Percentiles rank a stretch among this genome's conserved stretches.
Evolutionary conservation across 345 rosid genomes (phyloP).

Genomic region (Physaria fendleri): DNA sequence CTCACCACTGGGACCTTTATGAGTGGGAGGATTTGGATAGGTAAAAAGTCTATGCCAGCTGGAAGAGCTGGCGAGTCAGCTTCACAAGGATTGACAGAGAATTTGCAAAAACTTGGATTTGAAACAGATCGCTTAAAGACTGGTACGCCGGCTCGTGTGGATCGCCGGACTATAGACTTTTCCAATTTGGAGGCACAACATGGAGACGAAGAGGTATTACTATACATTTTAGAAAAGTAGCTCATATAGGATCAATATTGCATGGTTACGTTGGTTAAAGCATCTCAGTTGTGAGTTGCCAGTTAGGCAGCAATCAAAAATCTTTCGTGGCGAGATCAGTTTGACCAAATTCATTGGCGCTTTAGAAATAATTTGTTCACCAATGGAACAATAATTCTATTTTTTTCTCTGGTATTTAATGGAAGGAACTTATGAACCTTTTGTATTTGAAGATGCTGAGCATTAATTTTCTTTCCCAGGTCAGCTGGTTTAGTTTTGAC

Average conservation of each 20-base stretch:
- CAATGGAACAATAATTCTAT: neutral
- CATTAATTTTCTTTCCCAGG: conserved; percentile 39
- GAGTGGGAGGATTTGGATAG: conserved; percentile 99
- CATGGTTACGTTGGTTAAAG: neutral
- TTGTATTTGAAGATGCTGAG: conserved; percentile 18
- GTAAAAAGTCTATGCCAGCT: conserved; percentile 87
- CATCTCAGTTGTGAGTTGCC: neutral
- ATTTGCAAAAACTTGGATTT: conserved; percentile 80
- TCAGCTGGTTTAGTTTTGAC: conserved; percentile 95
- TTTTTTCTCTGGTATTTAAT: neutral
- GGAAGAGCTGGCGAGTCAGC: conserved; percentile 99
- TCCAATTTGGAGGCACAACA: conserved; percentile 82
- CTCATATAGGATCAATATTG: neutral
- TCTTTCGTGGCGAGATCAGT: neutral
- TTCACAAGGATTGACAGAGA: conserved; percentile 92
- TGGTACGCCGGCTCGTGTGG: conserved; percentile 97
- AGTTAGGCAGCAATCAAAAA: neutral
- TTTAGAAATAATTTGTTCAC: neutral
- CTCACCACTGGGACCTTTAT: conserved; percentile 97
- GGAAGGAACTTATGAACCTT: conserved; percentile 2
- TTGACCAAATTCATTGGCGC: neutral
- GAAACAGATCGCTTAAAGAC: conserved; percentile 89
- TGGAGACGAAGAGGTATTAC: conserved; percentile 84
- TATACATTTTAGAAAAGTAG: conserved; percentile 7
- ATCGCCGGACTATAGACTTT: conserved; percentile 80